phyloP scores from a whole-genome alignment of 352 stramenopile species.

The Halophytophthora polymorphica region DNA sequence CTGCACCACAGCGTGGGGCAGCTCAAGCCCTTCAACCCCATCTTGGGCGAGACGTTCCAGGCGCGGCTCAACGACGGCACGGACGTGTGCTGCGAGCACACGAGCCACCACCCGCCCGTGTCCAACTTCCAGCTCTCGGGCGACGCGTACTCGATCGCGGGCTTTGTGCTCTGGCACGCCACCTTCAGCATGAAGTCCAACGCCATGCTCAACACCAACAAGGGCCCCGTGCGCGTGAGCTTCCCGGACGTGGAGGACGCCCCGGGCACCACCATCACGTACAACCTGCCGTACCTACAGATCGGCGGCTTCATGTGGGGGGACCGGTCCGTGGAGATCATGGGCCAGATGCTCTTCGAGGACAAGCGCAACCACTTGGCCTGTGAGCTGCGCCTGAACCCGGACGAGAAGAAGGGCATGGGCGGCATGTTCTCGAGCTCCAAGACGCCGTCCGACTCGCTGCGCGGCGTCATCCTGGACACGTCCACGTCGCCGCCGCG shows the following conservation, averaged over 20 bases:
- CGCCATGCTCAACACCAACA: slow-evolving; percentile 74
- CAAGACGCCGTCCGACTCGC: slow-evolving; percentile 73
- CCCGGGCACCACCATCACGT: slow-evolving; percentile 57
- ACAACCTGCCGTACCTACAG: slow-evolving; percentile 69
- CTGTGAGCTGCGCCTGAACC: slow-evolving; percentile 80
- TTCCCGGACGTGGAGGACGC: slow-evolving; percentile 47
- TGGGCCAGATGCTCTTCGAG: slow-evolving; percentile 68
- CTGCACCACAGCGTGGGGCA: slow-evolving; percentile 80
- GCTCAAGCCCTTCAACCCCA: slow-evolving; percentile 86
- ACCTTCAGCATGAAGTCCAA: slow-evolving; percentile 87
- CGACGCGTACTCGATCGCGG: slow-evolving; percentile 69
- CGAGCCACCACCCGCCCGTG: slow-evolving; percentile 82
- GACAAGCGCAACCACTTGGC: slow-evolving; percentile 68
- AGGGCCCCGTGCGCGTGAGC: slow-evolving; percentile 64
- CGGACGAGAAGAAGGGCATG: slow-evolving; percentile 86
- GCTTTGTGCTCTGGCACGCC: slow-evolving; percentile 71
- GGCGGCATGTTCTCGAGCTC: slow-evolving; percentile 76
- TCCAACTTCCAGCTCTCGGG: slow-evolving; percentile 80
- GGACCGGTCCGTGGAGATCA: slow-evolving; percentile 77
- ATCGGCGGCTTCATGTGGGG: slow-evolving; percentile 78
- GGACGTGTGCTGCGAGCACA: slow-evolving; percentile 80
- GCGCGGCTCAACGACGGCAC: slow-evolving; percentile 72
- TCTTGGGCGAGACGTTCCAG: slow-evolving; percentile 80
- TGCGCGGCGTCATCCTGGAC: slow-evolving; percentile 69
- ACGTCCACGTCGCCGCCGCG: slow-evolving; percentile 39